Percentiles rank a stretch among this genome's conserved stretches.
Conservation (phyloP, 345 rosid species). For the Balakata baccata region DNA sequence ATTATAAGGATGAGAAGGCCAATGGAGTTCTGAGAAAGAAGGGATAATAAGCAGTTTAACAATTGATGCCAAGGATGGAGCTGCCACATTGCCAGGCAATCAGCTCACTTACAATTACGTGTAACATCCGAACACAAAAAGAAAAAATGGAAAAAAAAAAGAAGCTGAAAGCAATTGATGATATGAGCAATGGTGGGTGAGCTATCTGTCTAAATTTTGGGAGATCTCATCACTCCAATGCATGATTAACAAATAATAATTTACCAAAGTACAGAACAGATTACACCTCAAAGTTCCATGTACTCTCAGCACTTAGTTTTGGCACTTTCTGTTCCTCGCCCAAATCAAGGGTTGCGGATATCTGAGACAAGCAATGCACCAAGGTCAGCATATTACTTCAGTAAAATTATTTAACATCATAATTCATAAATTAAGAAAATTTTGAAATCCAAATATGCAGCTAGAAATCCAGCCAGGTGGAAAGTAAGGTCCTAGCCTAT, state of each 20-base stretch:
- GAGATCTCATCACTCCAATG: constrained; percentile 12
- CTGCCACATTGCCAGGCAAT: constrained; percentile 3
- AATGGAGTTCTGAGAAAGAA: no score
- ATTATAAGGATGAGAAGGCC: no score
- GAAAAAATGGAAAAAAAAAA: no score
- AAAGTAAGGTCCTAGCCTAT: not conserved
- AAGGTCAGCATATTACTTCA: constrained; percentile 2
- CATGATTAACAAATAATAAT: constrained; percentile 2
- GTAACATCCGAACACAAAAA: not conserved
- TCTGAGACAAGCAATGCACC: constrained; percentile 31
- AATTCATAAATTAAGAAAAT: not conserved
- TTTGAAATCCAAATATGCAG: not conserved
- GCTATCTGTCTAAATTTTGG: constrained; percentile 21
- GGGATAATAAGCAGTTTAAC: constrained; percentile 10
- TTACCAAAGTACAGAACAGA: constrained; percentile 4
- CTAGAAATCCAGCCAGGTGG: not conserved
- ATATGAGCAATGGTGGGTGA: not conserved
- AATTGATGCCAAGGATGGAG: constrained; percentile 13
- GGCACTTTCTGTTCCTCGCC: constrained; percentile 64
- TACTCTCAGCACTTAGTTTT: constrained; percentile 64
- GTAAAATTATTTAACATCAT: not conserved
- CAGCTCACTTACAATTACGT: constrained; percentile 14
- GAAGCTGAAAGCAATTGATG: constrained; percentile 5
- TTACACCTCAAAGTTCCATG: constrained; percentile 73
- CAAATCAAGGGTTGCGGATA: constrained; percentile 60